Percentiles rank a stretch among this genome's conserved stretches.
phyloP scores from a whole-genome alignment of 371 early-diverging fungal genomes.

The Mucor mucedo region DNA sequence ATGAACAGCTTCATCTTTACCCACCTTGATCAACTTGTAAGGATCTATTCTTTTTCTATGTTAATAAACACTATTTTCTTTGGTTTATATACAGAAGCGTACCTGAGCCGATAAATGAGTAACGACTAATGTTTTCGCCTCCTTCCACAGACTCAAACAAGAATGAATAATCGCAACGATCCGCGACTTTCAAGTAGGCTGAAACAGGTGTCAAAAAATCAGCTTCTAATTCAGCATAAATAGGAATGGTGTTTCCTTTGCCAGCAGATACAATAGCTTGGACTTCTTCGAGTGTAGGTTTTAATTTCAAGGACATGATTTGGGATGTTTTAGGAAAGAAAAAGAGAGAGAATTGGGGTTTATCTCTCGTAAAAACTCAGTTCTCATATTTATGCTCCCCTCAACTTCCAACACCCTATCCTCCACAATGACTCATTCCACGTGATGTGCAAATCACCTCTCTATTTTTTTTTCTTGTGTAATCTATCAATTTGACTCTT shows the following conservation, averaged over 20 bases:
- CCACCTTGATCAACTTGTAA: conserved; percentile 81
- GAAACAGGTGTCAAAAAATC: conserved; percentile 96
- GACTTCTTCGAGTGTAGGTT: conserved; percentile 78
- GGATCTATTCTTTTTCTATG: conserved; percentile 64
- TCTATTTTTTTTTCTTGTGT: neutral
- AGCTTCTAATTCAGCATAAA: conserved; percentile 84
- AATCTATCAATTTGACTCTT: neutral
- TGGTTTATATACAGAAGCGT: conserved; percentile 18
- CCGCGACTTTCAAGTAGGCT: conserved; percentile 89
- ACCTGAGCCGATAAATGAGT: conserved; percentile 94
- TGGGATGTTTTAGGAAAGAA: neutral
- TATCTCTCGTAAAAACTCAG: neutral
- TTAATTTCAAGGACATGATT: conserved; percentile 49
- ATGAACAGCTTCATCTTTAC: conserved; percentile 64
- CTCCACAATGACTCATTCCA: conserved; percentile 4
- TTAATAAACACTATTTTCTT: too few relatives aligned
- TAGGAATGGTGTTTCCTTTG: conserved; percentile 87
- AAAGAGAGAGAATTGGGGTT: neutral
- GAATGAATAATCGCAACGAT: conserved; percentile 84
- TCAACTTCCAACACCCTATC: neutral
- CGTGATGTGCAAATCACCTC: neutral
- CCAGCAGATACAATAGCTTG: conserved; percentile 57
- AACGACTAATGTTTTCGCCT: conserved; percentile 93
- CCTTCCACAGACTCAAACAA: conserved; percentile 95
- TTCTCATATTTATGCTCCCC: neutral